phyloP scores from a whole-genome alignment of 2,329 filamentous ascomycete genomes.

The Coleophoma crateriformis region DNA sequence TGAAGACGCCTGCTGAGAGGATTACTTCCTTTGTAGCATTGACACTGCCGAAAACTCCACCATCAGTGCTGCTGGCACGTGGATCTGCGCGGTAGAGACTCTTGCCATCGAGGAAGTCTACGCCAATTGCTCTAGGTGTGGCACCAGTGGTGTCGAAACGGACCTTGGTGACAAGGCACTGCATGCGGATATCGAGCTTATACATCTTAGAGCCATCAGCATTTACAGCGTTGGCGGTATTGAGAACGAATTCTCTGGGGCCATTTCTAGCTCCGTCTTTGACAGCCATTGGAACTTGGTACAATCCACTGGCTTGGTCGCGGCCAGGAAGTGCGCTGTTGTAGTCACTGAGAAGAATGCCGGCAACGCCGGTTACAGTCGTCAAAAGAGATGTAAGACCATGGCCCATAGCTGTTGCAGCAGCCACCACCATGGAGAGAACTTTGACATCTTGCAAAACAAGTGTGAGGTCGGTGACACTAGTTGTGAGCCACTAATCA shows the following conservation, averaged over 20 bases:
- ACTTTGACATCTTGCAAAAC: not conserved
- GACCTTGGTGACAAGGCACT: conserved; percentile 33
- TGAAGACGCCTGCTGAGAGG: conserved; percentile 37
- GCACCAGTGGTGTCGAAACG: conserved; percentile 26
- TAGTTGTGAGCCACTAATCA: conserved; percentile 14
- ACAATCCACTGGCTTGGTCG: not conserved
- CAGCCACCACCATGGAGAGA: not conserved
- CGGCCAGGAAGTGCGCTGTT: not conserved
- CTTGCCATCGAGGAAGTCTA: conserved; percentile 36
- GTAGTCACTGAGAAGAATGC: not conserved
- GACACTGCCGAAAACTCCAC: conserved; percentile 16
- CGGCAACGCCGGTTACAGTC: not conserved
- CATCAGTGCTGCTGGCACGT: conserved; percentile 20
- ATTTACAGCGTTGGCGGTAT: conserved; percentile 9
- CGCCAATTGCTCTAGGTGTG: conserved; percentile 31
- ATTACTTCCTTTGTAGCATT: conserved; percentile 37
- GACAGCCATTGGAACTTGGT: not conserved
- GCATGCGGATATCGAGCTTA: conserved; percentile 12
- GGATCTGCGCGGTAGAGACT: conserved; percentile 36
- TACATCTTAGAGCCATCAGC: conserved; percentile 14
- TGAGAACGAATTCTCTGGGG: not conserved
- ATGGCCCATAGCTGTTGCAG: not conserved
- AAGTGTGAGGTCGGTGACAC: not conserved
- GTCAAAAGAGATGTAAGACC: not conserved
- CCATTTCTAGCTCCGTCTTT: not conserved